Evolutionary conservation across 805 yeast genomes (phyloP).

Genomic region (Candida michaelii): DNA sequence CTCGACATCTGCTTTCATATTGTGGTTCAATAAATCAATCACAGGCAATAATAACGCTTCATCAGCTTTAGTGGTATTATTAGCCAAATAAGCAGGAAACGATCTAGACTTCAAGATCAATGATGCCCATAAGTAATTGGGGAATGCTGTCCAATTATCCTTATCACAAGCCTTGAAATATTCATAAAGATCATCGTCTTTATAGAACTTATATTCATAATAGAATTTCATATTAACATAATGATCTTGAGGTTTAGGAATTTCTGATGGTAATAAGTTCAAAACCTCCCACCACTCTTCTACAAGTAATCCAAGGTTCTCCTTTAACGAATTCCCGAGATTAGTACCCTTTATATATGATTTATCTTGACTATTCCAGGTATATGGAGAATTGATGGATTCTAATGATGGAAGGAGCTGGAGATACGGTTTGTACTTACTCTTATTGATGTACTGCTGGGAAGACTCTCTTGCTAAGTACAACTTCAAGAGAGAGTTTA

Average conservation of each 20-base stretch:
- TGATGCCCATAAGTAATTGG: conserved; percentile 74
- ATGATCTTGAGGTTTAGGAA: conserved; percentile 33
- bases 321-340: conserved; percentile 53
- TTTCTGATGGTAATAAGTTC: conserved; percentile 28
- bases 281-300: conserved; percentile 61
- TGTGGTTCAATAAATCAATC: conserved; percentile 77
- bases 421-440: conserved; percentile 30
- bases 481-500: conserved; percentile 35
- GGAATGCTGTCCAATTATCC: conserved; percentile 61
- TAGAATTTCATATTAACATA: conserved; percentile 43
- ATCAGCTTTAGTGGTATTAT: conserved; percentile 30
- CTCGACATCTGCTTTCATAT: conserved; percentile 54
- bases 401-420: conserved; percentile 34
- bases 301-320: conserved; percentile 44
- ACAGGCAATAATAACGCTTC: conserved; percentile 76
- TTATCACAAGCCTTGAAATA: conserved; percentile 23
- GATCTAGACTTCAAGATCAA: conserved; percentile 73
- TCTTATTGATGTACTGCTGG: conserved; percentile 11
- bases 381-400: conserved; percentile 59
- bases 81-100: conserved; percentile 66
- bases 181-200: conserved; percentile 34
- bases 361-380: conserved; percentile 59
- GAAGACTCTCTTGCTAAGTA: conserved; percentile 32
- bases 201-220: conserved; percentile 41
- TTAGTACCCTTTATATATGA: conserved; percentile 65